Percentiles rank a stretch among this genome's conserved stretches.
Evolutionary conservation across 2,329 filamentous ascomycete species (phyloP).

Genomic region (Immersiporthe knoxdaviesiana): DNA sequence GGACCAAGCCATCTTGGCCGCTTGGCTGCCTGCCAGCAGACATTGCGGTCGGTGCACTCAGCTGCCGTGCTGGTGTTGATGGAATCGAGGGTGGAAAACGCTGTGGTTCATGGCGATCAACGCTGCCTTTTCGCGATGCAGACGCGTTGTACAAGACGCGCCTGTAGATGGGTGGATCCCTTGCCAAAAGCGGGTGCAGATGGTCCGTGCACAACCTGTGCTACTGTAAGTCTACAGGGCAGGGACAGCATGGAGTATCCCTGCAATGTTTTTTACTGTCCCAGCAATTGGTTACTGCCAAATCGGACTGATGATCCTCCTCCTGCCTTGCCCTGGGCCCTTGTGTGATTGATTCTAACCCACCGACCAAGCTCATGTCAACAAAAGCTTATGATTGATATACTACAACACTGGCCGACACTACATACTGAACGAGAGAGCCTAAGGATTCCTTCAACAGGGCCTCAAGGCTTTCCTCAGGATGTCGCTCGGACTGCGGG

Average conservation of each 20-base stretch:
- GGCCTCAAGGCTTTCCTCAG: background rate
- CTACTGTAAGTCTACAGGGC: no score
- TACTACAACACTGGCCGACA: background rate
- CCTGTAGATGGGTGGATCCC: background rate
- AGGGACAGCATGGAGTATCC: background rate
- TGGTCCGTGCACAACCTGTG: background rate
- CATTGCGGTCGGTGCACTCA: background rate
- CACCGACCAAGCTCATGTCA: no score
- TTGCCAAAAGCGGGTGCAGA: background rate
- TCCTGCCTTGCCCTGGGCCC: no score
- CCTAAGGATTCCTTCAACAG: background rate
- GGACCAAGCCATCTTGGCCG: constrained; percentile 3
- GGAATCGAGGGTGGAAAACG: background rate
- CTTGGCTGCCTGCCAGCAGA: background rate
- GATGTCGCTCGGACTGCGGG: background rate
- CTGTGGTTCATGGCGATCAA: background rate
- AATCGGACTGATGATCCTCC: background rate
- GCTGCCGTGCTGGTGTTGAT: background rate
- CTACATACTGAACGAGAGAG: background rate
- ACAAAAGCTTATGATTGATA: background rate
- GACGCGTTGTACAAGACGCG: background rate
- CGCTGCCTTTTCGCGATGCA: background rate
- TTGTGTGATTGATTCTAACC: no score
- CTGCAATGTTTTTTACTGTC: background rate
- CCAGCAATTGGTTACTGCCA: background rate